These are phyloP conservation scores for Talaromyces sp. DNA, from an alignment of 2,329 filamentous ascomycete genomes.

Conservation along the genomic window DNA sequence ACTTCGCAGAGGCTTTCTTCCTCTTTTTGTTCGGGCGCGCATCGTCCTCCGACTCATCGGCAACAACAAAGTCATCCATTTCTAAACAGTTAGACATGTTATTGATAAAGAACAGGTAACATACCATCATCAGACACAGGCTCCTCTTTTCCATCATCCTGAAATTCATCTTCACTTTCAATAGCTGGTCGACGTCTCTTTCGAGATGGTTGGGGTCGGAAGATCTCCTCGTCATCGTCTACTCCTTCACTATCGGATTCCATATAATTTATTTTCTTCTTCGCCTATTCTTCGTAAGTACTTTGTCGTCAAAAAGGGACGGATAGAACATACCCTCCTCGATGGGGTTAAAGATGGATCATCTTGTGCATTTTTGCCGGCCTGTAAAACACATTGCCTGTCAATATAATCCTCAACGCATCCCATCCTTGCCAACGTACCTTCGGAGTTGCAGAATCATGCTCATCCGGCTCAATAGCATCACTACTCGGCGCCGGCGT, in stretches of 20 bases:
- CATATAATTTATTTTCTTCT: constrained; percentile 68
- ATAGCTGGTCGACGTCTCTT: constrained; percentile 63
- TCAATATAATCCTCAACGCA: constrained; percentile 33
- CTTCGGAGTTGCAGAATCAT: constrained; percentile 40
- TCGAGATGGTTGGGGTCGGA: constrained; percentile 51
- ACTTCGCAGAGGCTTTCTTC: constrained; percentile 56
- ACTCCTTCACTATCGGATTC: constrained; percentile 75
- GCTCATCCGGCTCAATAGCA: constrained; percentile 63
- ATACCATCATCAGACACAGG: constrained; percentile 50
- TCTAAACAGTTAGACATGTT: constrained; percentile 48
- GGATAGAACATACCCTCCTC: constrained; percentile 59
- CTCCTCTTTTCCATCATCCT: constrained; percentile 53
- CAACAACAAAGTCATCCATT: constrained; percentile 81
- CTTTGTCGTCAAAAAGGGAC: not conserved
- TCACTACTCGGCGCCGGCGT: constrained; percentile 83
- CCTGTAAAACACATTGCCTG: not conserved
- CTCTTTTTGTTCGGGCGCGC: constrained; percentile 64
- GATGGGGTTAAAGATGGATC: constrained; percentile 65
- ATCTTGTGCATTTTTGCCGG: constrained; percentile 38
- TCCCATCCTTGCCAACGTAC: constrained; percentile 45
- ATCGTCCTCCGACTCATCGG: constrained; percentile 82
- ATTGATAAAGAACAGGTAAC: not conserved
- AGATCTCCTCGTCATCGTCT: constrained; percentile 68
- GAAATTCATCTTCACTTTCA: constrained; percentile 67
- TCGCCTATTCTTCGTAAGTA: constrained; percentile 42